phyloP scores from a whole-genome alignment of 1,284 basidiomycete genomes.

The Austroboletus olivaceoglutinosus region DNA sequence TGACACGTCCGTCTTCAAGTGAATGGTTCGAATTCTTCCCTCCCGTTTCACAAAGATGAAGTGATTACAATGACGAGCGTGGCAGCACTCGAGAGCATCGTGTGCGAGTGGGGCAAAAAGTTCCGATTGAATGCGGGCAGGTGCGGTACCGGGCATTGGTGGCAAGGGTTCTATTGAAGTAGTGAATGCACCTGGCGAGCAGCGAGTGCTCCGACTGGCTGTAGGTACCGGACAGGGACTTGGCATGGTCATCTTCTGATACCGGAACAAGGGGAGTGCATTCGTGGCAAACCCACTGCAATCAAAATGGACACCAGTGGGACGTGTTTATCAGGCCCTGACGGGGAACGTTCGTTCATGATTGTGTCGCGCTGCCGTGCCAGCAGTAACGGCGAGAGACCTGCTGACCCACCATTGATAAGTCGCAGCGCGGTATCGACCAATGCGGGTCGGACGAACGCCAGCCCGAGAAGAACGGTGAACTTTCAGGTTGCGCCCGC shows the following conservation, averaged over 20 bases:
- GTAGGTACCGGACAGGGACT: background rate
- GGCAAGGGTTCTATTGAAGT: background rate
- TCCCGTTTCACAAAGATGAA: constrained; percentile 28
- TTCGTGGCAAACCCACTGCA: background rate
- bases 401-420: too few species aligned
- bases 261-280: constrained; percentile 2
- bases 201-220: too few species aligned
- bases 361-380: constrained; percentile 1
- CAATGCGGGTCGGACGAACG: constrained; percentile 11
- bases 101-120: background rate
- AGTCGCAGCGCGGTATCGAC: constrained; percentile 10
- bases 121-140: constrained; percentile 1
- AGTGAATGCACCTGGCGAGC: background rate
- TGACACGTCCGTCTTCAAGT: constrained; percentile 4
- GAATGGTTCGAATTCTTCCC: constrained; percentile 14
- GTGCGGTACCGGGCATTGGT: background rate
- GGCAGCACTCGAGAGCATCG: constrained; percentile 4
- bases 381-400: background rate
- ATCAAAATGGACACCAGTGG: too few species aligned
- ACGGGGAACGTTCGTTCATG: background rate
- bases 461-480: constrained; percentile 15
- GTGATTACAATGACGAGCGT: constrained; percentile 8
- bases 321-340: too few species aligned
- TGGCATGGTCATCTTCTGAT: constrained; percentile 1
- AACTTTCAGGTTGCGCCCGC: too few species aligned